These are phyloP conservation scores for Trichosporon sp. DNA, from an alignment of 1,284 basidiomycete genomes.

Conservation along the genomic window DNA sequence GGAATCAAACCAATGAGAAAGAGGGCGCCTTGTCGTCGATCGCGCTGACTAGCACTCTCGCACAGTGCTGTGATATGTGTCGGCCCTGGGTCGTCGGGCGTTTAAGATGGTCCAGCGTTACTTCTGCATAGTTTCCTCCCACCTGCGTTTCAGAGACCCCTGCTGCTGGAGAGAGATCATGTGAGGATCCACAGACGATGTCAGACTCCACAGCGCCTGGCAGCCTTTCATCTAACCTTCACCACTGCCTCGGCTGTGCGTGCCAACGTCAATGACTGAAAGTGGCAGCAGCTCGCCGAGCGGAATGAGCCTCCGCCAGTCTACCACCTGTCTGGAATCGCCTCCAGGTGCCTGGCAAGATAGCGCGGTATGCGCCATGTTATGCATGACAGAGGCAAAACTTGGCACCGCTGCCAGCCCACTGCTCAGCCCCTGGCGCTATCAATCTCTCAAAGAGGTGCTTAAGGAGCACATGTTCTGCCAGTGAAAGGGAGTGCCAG, in stretches of 20 bases:
- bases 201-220: neutral
- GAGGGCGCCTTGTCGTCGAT: too few relatives aligned
- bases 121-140: neutral
- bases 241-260: too few relatives aligned
- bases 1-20: too few relatives aligned
- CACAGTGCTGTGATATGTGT: too few relatives aligned
- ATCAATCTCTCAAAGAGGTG: neutral
- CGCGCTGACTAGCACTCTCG: too few relatives aligned
- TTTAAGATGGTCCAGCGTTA: neutral
- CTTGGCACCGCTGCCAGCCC: neutral
- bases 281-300: too few relatives aligned
- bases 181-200: neutral
- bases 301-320: too few relatives aligned
- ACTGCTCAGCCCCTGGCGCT: neutral
- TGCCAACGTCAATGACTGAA: too few relatives aligned
- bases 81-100: neutral
- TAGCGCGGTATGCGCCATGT: neutral
- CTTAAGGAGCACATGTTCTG: neutral
- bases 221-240: too few relatives aligned
- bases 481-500: neutral
- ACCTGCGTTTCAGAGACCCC: neutral
- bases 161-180: neutral
- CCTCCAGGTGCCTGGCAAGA: neutral
- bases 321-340: too few relatives aligned
- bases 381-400: neutral